Base-by-base conservation (phyloP, 106 monocot species). In the Xerophyta viscosa region DNA sequence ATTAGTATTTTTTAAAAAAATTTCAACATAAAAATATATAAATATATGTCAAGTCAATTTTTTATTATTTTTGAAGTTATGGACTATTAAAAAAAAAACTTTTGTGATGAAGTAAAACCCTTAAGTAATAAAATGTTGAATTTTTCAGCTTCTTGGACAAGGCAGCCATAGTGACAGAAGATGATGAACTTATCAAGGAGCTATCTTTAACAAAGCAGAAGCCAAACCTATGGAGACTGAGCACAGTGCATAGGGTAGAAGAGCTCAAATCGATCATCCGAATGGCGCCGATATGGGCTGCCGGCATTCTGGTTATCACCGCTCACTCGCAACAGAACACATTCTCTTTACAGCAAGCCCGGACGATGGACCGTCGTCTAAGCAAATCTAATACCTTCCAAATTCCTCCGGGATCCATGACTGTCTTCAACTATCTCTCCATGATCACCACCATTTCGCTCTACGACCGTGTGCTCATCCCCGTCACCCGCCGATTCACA, bases 161-260 rank as follows among this genome's bases (percentile, higher is more conserved):
- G 30, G 83, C 83, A 6, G 83, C 83, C 20, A 67, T 83, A 27
- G 17, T 74, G 15, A 74, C 83, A 10, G 61, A 59, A 29, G 41
- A 69, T 15, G 74, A 64, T 39, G 28, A 55, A 8, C 51, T 27
- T 2, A 25, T 39, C 26, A 20, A 31, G n/a, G 15, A 15, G 31
- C 41, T 24, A 6, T 29, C 57, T 14, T 14, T 54, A 42, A 9
- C 37, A 31, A 10, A 24, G 0, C 15, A 47, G 21, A 41, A 44
- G 36, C 77, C 77, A 9, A 71, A 87, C 29, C 75, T 52, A 11
- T 93, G 92, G 83, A 65, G 66, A 29, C 61, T 93, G 50, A 69
- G 54, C 80, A 93, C 92, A 2, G 77, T 93, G 9, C 92, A 93
- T 69, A 69, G 92, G 2, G 77, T 93, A 18, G 92, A 93, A 52